Evolutionary conservation across 1,284 basidiomycete species (phyloP), one percentile per base, ranked within the genome.

Genomic region (Ustilago nuda): DNA sequence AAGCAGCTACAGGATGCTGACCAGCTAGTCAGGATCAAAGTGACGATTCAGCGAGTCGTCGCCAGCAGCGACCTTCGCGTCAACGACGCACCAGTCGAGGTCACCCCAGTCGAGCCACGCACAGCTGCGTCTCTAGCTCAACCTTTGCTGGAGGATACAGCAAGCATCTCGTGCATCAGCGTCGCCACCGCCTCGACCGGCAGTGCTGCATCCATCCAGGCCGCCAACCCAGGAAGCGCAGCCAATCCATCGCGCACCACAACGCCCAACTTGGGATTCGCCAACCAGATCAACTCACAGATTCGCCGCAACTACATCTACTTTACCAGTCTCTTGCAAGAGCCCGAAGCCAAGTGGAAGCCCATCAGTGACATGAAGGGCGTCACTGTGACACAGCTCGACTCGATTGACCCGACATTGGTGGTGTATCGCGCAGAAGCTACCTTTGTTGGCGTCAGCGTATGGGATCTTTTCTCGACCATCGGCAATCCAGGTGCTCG

Each of bases 271-370:
- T 46, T 61, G 6, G 76, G 72, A 3, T 67, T 68, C 27, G 66
- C 66, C 15, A 52, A 66, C 9, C 65, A 70, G 55, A 92, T 98
- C 48, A 86, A 93, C 11, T 91, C 93, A 15, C 89, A 95, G 67
- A 92, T 98, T 35, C 91, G 92, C 82, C 89, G 96, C 69, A 97
- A 94, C 86, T 99, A 99, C 85, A 98, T 98, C 68, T 86, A 99
- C 86, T 99, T 99, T 85, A 96, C 95, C 1, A 97, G 95, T 0
- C 88, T 99, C 23, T 87, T 99, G 46, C 97, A 99, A 86, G 97
- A 99, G 84, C 97, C 97, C 0, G 95, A 98, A 85, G 94, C 94
- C 2, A 99, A 99, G 86, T 99, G 97, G 97, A 92, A 91, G 84
- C 86, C 56, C 82, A 91, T 93, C 32, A 92, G 92, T 48, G 96